A percentile compares a stretch with the other conserved stretches of the same genome.
Conservation (phyloP, 164 flowering plant species). For the Akebia trifoliata region DNA sequence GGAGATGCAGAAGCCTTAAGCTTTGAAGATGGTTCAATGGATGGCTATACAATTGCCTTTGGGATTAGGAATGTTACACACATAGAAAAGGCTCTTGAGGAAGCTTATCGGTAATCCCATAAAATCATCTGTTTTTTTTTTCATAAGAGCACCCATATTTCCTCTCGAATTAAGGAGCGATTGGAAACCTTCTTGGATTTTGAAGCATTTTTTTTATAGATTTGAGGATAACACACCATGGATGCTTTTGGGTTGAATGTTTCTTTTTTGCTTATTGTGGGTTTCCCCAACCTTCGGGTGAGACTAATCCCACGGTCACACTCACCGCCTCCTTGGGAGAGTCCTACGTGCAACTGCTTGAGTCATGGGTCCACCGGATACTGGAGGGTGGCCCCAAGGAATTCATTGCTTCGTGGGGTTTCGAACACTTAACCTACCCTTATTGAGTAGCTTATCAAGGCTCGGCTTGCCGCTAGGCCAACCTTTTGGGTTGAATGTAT, state of each 20-base stretch:
- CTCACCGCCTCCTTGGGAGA: too few species aligned
- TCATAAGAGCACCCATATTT: not conserved
- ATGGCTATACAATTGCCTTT: slow-evolving; percentile 97
- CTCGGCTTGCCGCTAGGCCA: too few species aligned
- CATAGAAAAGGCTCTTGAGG: slow-evolving; percentile 83
- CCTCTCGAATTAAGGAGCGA: not conserved
- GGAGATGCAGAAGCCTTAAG: slow-evolving; percentile 96
- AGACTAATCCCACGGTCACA: too few species aligned
- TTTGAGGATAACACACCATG: not conserved
- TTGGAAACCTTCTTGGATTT: not conserved
- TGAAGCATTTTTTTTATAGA: not conserved
- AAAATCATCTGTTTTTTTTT: not conserved
- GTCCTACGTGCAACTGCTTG: too few species aligned
- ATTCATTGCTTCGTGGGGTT: too few species aligned
- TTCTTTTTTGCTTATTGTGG: too few species aligned
- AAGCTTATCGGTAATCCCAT: slow-evolving; percentile 72
- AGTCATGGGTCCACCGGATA: too few species aligned
- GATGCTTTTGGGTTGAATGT: not conserved
- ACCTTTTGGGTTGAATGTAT: too few species aligned
- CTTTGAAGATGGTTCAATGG: slow-evolving; percentile 79
- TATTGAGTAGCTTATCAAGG: too few species aligned
- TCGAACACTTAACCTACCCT: too few species aligned
- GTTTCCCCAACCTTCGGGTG: too few species aligned
- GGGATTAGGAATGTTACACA: slow-evolving; percentile 98
- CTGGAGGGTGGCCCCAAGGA: too few species aligned